Evolutionary conservation across 345 rosid genomes (phyloP).

Genomic region (Linum tenue): DNA sequence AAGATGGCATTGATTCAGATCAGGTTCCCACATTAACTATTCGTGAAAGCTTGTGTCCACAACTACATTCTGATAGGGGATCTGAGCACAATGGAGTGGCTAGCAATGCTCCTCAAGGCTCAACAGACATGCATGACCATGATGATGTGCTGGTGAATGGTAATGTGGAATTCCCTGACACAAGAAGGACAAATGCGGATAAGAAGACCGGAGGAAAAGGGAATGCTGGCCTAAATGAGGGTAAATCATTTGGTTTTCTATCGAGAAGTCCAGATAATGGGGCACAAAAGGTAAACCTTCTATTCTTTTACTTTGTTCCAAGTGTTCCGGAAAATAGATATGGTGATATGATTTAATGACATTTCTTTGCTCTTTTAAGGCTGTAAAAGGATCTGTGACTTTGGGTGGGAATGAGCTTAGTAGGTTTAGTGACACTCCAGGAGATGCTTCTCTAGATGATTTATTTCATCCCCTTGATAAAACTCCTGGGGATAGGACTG

Average conservation of each 20-base stretch:
- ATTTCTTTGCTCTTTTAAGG: constrained; percentile 33
- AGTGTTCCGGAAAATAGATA: neutral
- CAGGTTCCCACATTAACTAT: constrained; percentile 76
- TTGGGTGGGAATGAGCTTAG: constrained; percentile 64
- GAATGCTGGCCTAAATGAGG: constrained; percentile 31
- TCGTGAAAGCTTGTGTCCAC: constrained; percentile 43
- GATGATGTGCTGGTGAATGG: constrained; percentile 39
- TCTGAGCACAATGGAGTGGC: constrained; percentile 31
- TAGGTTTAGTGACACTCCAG: constrained; percentile 90
- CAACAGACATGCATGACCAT: constrained; percentile 21
- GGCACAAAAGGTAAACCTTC: constrained; percentile 51
- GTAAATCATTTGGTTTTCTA: constrained; percentile 44
- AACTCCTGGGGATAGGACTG: constrained; percentile 36
- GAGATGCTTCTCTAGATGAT: constrained; percentile 96
- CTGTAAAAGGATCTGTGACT: constrained; percentile 37
- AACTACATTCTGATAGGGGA: constrained; percentile 28
- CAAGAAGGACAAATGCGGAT: constrained; percentile 19
- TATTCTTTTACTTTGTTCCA: neutral
- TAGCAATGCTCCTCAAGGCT: constrained; percentile 29
- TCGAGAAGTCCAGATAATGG: constrained; percentile 42
- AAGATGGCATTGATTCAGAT: constrained; percentile 55
- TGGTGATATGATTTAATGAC: constrained; percentile 6
- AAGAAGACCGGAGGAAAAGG: constrained; percentile 44
- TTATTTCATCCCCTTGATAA: constrained; percentile 80
- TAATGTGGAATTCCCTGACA: constrained; percentile 17